A percentile compares a stretch with the other conserved stretches of the same genome.
Evolutionary conservation across 768 basidiomycete species (phyloP).

Genomic region (Mycena leptocephala): DNA sequence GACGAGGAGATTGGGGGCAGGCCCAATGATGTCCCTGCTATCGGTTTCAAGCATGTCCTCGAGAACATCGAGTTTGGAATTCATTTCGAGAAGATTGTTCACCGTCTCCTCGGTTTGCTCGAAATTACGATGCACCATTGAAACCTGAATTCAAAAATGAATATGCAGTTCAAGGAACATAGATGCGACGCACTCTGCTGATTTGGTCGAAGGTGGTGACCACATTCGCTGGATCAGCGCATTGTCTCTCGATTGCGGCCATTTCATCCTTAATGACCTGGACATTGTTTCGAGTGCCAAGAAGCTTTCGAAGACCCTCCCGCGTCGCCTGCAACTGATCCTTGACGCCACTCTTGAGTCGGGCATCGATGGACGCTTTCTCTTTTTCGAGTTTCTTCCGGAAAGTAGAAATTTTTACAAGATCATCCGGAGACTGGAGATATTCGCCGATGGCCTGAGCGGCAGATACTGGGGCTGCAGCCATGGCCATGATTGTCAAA

Average conservation of each 20-base stretch:
- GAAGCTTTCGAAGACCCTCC: slow-evolving; percentile 87
- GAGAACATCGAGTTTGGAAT: slow-evolving; percentile 83
- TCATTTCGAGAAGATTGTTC: slow-evolving; percentile 94
- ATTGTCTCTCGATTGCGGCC: slow-evolving; percentile 83
- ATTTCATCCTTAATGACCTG: slow-evolving; percentile 91
- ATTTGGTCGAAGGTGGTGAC: slow-evolving; percentile 97
- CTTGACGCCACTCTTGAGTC: slow-evolving; percentile 92
- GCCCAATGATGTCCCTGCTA: slow-evolving; percentile 84
- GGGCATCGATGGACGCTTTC: slow-evolving; percentile 93
- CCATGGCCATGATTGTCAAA: slow-evolving; percentile 45
- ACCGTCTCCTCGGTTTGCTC: slow-evolving; percentile 97
- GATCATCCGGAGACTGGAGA: slow-evolving; percentile 94
- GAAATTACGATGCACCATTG: slow-evolving; percentile 95
- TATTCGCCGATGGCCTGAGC: slow-evolving; percentile 92
- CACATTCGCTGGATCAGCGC: slow-evolving; percentile 80
- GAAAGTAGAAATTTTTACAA: slow-evolving; percentile 89
- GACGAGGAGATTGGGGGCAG: slow-evolving; percentile 89
- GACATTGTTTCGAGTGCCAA: slow-evolving; percentile 83
- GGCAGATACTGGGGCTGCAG: slow-evolving; percentile 76
- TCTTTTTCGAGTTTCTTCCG: slow-evolving; percentile 97
- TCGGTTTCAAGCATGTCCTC: slow-evolving; percentile 86
- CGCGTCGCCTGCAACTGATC: slow-evolving; percentile 94
- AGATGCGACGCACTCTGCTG: slow-evolving; percentile 77
- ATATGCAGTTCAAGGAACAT: not conserved
- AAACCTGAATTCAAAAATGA: slow-evolving; percentile 73